phyloP scores from a whole-genome alignment of 2,329 filamentous ascomycete genomes.

The Xylariaceae sp. region DNA sequence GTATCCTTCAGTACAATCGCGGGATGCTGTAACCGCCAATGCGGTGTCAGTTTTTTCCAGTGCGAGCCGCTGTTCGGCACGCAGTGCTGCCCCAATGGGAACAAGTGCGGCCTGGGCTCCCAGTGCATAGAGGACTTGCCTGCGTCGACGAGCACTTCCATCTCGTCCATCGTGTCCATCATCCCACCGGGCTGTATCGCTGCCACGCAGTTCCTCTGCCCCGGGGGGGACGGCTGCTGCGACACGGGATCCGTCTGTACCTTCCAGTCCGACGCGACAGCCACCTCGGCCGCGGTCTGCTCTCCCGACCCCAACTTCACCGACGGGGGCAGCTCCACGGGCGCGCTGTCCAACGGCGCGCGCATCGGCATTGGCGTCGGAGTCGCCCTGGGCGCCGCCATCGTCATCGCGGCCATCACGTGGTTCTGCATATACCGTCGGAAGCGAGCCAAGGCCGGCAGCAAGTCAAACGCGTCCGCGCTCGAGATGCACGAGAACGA shows the following conservation, averaged over 20 bases:
- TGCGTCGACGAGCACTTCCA: constrained; percentile 16
- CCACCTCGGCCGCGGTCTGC: constrained; percentile 31
- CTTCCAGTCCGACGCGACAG: constrained; percentile 34
- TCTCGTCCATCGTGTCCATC: constrained; percentile 29
- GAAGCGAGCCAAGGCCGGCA: neutral
- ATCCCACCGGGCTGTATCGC: constrained; percentile 39
- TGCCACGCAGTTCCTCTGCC: constrained; percentile 39
- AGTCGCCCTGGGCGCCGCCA: constrained; percentile 38
- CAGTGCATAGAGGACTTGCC: constrained; percentile 30
- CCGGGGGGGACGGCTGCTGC: constrained; percentile 45
- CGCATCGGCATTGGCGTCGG: constrained; percentile 54
- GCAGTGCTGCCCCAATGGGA: constrained; percentile 45
- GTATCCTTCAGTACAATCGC: constrained; percentile 1
- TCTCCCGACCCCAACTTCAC: constrained; percentile 24
- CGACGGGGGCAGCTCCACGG: constrained; percentile 18
- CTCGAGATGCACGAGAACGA: constrained; percentile 7
- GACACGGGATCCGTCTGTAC: constrained; percentile 32
- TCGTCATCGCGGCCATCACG: constrained; percentile 37
- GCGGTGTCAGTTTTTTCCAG: constrained; percentile 32
- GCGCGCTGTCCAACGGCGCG: constrained; percentile 40
- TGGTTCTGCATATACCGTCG: constrained; percentile 45
- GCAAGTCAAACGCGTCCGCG: constrained; percentile 5
- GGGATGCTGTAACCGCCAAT: constrained; percentile 24
- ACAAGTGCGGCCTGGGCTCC: constrained; percentile 35
- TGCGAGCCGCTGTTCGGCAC: constrained; percentile 41